Conservation (phyloP, 2,329 filamentous ascomycete species). For the Aureobasidium sp. region DNA sequence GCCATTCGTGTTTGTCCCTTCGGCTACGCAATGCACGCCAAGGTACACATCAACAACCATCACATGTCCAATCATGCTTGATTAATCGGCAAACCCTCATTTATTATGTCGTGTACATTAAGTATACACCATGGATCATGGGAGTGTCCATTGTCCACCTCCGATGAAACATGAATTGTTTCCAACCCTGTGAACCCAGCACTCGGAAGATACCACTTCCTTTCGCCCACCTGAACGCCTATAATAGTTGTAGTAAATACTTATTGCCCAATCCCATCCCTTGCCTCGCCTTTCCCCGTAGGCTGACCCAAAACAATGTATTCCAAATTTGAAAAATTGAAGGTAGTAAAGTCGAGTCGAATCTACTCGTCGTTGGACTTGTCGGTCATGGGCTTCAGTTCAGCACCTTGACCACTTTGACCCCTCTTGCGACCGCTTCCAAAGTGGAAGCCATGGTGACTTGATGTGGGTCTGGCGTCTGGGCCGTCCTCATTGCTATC, state of each 20-base stretch:
- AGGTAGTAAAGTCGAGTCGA: neutral
- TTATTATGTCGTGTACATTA: slow-evolving; percentile 1
- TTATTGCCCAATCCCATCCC: neutral
- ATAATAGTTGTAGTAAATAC: neutral
- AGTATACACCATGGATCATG: neutral
- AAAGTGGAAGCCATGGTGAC: slow-evolving; percentile 40
- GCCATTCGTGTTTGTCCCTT: neutral
- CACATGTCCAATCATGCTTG: neutral
- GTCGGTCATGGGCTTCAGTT: slow-evolving; percentile 54
- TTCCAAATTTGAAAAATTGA: neutral
- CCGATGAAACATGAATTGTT: neutral
- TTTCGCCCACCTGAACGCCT: neutral
- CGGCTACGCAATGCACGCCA: neutral
- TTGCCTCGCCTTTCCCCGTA: slow-evolving; percentile 2
- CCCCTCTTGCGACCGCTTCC: slow-evolving; percentile 60
- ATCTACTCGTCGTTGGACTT: slow-evolving; percentile 1
- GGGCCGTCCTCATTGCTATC: slow-evolving; percentile 38
- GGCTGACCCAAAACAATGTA: neutral
- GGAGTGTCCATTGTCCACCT: neutral
- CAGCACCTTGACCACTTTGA: slow-evolving; percentile 60
- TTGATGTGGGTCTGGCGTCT: slow-evolving; percentile 35
- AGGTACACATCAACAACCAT: neutral
- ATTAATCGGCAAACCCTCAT: neutral
- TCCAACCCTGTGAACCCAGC: neutral
- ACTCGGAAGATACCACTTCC: slow-evolving; percentile 4